These are phyloP conservation scores for Pistacia atlantica DNA, from an alignment of 345 rosid species.

Conservation along the genomic window DNA sequence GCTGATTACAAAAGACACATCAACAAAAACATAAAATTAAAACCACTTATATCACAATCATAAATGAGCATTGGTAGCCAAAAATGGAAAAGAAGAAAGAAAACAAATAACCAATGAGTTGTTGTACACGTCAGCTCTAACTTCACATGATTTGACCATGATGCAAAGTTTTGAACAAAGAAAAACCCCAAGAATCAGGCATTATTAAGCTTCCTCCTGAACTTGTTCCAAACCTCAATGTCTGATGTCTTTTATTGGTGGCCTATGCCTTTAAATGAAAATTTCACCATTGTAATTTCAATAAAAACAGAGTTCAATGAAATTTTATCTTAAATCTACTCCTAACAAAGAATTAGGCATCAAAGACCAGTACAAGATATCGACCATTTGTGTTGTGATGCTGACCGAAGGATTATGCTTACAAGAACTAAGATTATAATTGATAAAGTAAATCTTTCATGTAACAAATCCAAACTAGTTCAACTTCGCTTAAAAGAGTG, in stretches of 20 bases:
- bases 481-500: neutral
- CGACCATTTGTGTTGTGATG: neutral
- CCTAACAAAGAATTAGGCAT: conserved; percentile 5
- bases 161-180: neutral
- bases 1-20: neutral
- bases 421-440: neutral
- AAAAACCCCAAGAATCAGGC: neutral
- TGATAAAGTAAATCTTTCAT: neutral
- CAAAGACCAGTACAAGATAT: neutral
- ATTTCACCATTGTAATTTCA: neutral
- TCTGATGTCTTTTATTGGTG: neutral
- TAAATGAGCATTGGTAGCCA: neutral
- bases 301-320: neutral
- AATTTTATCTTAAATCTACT: neutral
- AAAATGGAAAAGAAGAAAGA: neutral
- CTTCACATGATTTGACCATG: neutral
- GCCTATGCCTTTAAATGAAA: neutral
- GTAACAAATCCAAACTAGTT: too few relatives aligned
- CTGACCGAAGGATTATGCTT: neutral
- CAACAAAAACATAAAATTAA: neutral
- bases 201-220: neutral
- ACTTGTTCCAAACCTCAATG: neutral
- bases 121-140: neutral
- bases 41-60: neutral
- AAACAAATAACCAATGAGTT: neutral